Evolutionary conservation across 352 stramenopile genomes (phyloP), one percentile per base, ranked within the genome.

Genomic region (Globisporangium splendens): DNA sequence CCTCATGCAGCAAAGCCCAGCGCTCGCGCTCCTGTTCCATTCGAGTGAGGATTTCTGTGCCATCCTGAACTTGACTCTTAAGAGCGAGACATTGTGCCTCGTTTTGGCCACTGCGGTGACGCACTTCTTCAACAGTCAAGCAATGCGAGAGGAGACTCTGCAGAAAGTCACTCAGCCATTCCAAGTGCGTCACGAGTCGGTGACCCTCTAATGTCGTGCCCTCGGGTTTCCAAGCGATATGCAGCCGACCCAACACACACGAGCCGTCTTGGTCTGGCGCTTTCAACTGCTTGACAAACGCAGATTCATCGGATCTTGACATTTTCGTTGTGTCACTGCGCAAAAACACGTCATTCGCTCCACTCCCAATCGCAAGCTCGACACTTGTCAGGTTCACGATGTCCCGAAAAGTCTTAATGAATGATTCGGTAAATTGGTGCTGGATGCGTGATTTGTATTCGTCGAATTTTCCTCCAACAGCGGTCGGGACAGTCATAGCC

Each of bases 131-230:
- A 38, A 33, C 18, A 24, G 17, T 8, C 8, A 44, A 33, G 33
- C 46, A 59, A 7, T 49, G 46, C 0, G 46, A 17, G 11, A 66
- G 21, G 14, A 66, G 46, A 10, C 24, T 20, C 18, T 44, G 46
- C 4, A 61, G 21, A 24, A 46, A 51, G 18, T 4, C 28, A 7
- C 59, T 21, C 14, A 47, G 28, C 59, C 59, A 66, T 22, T 61
- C 46, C 3, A 66, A 22, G 11, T 50, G n/a, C 13, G 11, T 2
- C 5, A 53, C 15, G 14, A 66, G 18, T 11, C 41, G 6, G 10
- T 61, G 28, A 1, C 13, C 5, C 0, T 38, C 2, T 7, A 53
- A 18, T n/a, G n/a, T 20, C 8, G 59, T 31, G 12, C 43, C 8
- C 0, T 33, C 14, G 0, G 35, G 53, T 2, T 33, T 61, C 52